These are phyloP conservation scores for Trichophyton equinum DNA, from an alignment of 2,329 filamentous ascomycete species.

Conservation along the genomic window DNA sequence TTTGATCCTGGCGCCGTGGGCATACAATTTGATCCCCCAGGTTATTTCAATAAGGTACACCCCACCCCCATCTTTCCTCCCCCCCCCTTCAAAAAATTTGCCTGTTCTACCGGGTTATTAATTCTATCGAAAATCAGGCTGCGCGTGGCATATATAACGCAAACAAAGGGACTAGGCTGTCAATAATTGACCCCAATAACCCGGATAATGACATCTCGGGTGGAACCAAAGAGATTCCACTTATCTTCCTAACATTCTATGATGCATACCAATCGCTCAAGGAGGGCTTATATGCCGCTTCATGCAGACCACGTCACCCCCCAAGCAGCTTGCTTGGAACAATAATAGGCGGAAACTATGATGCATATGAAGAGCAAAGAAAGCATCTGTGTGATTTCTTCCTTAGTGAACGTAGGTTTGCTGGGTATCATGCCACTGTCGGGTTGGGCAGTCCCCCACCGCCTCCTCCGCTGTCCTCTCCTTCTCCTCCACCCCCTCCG, in stretches of 20 bases:
- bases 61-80: background rate
- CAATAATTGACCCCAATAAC: conserved; percentile 87
- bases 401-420: conserved; percentile 28
- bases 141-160: conserved; percentile 33
- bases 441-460: conserved; percentile 14
- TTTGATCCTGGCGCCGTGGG: conserved; percentile 60
- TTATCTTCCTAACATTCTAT: conserved; percentile 58
- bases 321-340: conserved; percentile 52
- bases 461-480: conserved; percentile 11
- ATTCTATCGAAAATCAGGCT: background rate
- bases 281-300: conserved; percentile 39
- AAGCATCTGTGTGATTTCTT: conserved; percentile 47
- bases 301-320: conserved; percentile 12
- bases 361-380: conserved; percentile 57
- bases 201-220: conserved; percentile 77
- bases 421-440: conserved; percentile 20
- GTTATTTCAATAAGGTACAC: conserved; percentile 61
- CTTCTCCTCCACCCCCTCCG: conserved; percentile 12
- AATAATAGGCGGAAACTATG: conserved; percentile 68
- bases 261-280: conserved; percentile 48
- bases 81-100: background rate
- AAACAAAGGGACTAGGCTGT: conserved; percentile 55
- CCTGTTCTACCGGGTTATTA: background rate
- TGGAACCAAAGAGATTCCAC: conserved; percentile 58
- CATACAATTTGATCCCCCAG: conserved; percentile 63